A percentile compares a stretch with the other conserved stretches of the same genome.
phyloP scores from a whole-genome alignment of 345 rosid species.

The Camelina sativa region DNA sequence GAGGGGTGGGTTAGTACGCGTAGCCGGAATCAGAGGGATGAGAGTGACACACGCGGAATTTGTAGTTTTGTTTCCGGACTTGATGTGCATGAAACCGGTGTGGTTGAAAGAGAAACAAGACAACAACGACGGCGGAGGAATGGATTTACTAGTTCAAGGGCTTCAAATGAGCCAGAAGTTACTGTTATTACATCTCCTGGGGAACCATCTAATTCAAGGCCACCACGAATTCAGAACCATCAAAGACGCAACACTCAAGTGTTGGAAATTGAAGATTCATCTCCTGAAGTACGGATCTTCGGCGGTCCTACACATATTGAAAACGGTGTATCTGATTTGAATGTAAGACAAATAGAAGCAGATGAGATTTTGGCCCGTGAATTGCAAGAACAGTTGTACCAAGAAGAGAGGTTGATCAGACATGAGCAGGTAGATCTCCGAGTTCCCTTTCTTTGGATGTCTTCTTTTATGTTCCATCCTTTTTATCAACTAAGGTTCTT shows the following conservation, averaged over 20 bases:
- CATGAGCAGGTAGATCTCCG: conserved; percentile 51
- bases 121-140: conserved; percentile 53
- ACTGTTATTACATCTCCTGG: conserved; percentile 58
- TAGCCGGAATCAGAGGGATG: conserved; percentile 40
- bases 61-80: conserved; percentile 39
- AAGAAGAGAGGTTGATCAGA: conserved; percentile 51
- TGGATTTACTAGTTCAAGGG: conserved; percentile 48
- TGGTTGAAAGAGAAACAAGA: conserved; percentile 39
- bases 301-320: conserved; percentile 37
- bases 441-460: conserved; percentile 18
- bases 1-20: conserved; percentile 71
- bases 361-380: conserved; percentile 89
- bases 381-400: conserved; percentile 87
- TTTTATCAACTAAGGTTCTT: conserved; percentile 16
- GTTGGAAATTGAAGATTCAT: conserved; percentile 54
- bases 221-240: conserved; percentile 48
- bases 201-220: conserved; percentile 66
- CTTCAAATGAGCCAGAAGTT: conserved; percentile 52
- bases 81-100: conserved; percentile 35
- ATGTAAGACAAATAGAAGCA: conserved; percentile 83
- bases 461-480: conserved; percentile 13
- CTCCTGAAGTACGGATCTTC: conserved; percentile 48
- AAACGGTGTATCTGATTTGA: conserved; percentile 55
- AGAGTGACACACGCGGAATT: conserved; percentile 30
- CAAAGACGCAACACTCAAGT: conserved; percentile 45